phyloP scores from a whole-genome alignment of 805 yeast genomes.

The Lachancea sp. region DNA sequence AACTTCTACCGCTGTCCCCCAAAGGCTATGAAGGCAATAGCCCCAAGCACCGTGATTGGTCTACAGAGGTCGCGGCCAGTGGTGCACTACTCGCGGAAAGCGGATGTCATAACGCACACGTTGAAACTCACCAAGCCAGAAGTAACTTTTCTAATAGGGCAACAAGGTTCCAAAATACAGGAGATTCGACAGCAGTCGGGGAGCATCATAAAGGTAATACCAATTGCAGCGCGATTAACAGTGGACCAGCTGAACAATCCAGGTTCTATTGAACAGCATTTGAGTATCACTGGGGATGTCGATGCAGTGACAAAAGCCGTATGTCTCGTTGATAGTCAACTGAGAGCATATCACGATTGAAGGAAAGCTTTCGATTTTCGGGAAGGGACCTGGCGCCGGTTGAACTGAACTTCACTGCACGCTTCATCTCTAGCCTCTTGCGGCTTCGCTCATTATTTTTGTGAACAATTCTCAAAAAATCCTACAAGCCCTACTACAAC shows the following conservation, averaged over 20 bases:
- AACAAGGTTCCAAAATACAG: slow-evolving; percentile 36
- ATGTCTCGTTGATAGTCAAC: slow-evolving; percentile 22
- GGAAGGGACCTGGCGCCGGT: not conserved
- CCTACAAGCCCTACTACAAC: no score
- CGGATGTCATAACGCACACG: slow-evolving; percentile 1
- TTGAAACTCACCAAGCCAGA: slow-evolving; percentile 29
- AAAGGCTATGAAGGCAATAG: no score
- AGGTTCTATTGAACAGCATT: slow-evolving; percentile 19
- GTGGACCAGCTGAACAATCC: slow-evolving; percentile 13
- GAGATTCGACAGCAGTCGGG: slow-evolving; percentile 31
- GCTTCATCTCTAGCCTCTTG: no score
- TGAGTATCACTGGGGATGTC: slow-evolving; percentile 31
- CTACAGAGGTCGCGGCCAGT: not conserved
- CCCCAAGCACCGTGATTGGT: not conserved
- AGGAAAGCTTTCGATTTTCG: no score
- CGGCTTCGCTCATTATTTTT: no score
- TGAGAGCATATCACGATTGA: slow-evolving; percentile 16
- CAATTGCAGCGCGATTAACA: slow-evolving; percentile 21
- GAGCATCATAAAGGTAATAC: slow-evolving; percentile 38
- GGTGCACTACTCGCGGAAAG: not conserved
- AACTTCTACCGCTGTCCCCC: slow-evolving; percentile 1
- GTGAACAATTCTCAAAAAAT: no score
- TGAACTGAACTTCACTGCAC: not conserved
- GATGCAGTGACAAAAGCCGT: slow-evolving; percentile 25
- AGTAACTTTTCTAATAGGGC: slow-evolving; percentile 40